phyloP scores from a whole-genome alignment of 257 asterid species.

The Solanum clarkiae region DNA sequence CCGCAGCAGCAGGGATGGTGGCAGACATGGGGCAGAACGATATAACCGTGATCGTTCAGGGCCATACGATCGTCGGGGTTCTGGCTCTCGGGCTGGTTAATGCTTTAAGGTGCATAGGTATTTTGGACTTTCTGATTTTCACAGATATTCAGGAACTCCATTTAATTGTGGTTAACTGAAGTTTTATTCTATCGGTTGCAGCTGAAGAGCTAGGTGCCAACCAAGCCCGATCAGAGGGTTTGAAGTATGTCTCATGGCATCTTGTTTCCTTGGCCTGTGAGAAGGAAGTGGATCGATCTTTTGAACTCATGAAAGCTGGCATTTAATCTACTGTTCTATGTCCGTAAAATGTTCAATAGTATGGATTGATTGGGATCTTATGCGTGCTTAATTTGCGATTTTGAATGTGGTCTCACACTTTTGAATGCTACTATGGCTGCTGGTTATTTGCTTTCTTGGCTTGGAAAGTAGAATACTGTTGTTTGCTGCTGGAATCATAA shows the following conservation, averaged over 20 bases:
- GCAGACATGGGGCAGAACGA: slow-evolving; percentile 58
- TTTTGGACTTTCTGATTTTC: not conserved
- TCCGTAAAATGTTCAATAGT: slow-evolving; percentile 28
- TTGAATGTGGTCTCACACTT: slow-evolving; percentile 25
- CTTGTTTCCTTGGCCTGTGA: slow-evolving; percentile 5
- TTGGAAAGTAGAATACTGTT: slow-evolving; percentile 18
- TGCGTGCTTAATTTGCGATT: slow-evolving; percentile 29
- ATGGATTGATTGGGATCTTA: slow-evolving; percentile 28
- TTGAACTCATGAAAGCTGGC: slow-evolving; percentile 33
- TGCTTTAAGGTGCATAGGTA: not conserved
- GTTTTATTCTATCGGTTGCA: not conserved
- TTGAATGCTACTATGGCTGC: slow-evolving; percentile 55
- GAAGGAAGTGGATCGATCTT: slow-evolving; percentile 20
- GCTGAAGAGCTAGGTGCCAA: slow-evolving; percentile 22
- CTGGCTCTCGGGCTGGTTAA: slow-evolving; percentile 22
- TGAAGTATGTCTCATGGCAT: not conserved
- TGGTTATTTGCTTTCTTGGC: slow-evolving; percentile 52
- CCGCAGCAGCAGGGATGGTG: slow-evolving; percentile 54
- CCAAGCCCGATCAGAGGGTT: slow-evolving; percentile 5
- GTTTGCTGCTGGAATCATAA: slow-evolving; percentile 37
- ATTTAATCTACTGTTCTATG: slow-evolving; percentile 38
- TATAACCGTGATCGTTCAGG: slow-evolving; percentile 78
- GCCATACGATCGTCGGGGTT: slow-evolving; percentile 75
- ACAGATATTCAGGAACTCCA: not conserved
- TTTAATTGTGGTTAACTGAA: not conserved